Base-by-base conservation (phyloP, 108 stramenopile species). In the Mediolabrus comicus region DNA sequence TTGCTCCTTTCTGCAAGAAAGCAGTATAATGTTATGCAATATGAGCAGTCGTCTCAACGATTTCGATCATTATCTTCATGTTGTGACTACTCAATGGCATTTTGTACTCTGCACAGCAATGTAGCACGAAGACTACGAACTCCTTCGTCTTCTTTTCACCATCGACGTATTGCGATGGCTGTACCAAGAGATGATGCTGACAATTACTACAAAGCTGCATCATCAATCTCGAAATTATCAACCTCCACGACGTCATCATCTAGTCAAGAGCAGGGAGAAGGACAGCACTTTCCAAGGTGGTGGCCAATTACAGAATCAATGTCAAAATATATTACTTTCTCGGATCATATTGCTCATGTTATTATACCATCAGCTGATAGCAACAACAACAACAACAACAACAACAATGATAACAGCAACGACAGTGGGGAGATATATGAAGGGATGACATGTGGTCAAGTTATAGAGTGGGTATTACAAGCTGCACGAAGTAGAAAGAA, bases 301-400 rank as follows among this genome's bases (percentile, higher is more conserved):
- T 75, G 74, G 74, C 74, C 74, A 36, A 17, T 29, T 8, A 33
- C 35, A 4, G 17, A 22, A 13, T 59, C 60, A 32, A 33, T 28
- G n/a, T 32, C 60, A 28, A 75, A 75, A 7, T 59, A 67, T 30
- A 60, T 67, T 10, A 24, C 65, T 29, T 75, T 75, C 41, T 25
- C 57, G 22, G 66, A 75, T 61, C 66, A 75, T 49, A 53, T 75
- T 62, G 74, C 74, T 24, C 74, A 75, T 67, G 74, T 75, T 0
- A 62, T 75, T 32, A 66, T 75, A 27, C 74, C 74, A 41, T 7
- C 33, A 33, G 5, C 33, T 7, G 34, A 72, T 62, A 46, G 53
- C 31, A 25, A 19, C 16, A 19, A 26, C 8, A 16, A 30, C 25
- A 52, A 30, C n/a, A 2, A 0, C 16, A 19, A 26, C 8, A 16